Evolutionary conservation across 108 stramenopile genomes (phyloP).

Genomic region (Conticribra weissflogii): DNA sequence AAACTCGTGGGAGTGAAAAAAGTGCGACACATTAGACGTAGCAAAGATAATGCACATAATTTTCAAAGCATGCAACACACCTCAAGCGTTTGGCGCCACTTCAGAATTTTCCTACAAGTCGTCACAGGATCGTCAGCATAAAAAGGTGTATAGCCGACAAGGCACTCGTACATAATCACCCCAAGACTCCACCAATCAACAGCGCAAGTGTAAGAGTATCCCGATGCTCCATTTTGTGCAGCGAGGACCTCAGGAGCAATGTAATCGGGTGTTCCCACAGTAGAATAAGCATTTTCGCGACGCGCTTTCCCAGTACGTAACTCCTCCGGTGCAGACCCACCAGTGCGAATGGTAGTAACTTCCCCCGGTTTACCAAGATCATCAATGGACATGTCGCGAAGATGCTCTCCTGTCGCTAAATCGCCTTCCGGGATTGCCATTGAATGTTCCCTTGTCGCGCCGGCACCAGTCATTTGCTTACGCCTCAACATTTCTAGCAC

Average conservation of each 20-base stretch:
- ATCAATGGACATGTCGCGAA: conserved; percentile 87
- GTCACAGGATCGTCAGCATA: conserved; percentile 98
- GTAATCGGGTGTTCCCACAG: conserved; percentile 99
- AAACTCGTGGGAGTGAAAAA: too few species aligned
- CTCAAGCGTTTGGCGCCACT: conserved; percentile 89
- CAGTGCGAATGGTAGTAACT: conserved; percentile 26
- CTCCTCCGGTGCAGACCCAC: conserved; percentile 33
- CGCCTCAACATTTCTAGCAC: conserved; percentile 74
- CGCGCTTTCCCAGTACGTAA: conserved; percentile 74
- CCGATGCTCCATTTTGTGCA: conserved; percentile 90
- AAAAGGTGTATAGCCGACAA: conserved; percentile 99
- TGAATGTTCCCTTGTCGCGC: conserved; percentile 10
- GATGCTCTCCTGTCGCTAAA: conserved; percentile 45
- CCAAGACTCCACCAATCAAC: conserved; percentile 99
- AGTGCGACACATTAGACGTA: too few species aligned
- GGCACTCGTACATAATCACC: conserved; percentile 99
- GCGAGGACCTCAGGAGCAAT: conserved; percentile 99
- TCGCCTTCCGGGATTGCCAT: conserved; percentile 46
- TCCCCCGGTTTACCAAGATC: conserved; percentile 36
- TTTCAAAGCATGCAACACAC: conserved; percentile 27
- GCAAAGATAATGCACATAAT: too few species aligned
- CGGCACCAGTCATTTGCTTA: conserved; percentile 44
- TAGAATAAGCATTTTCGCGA: conserved; percentile 96
- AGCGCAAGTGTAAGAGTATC: conserved; percentile 95
- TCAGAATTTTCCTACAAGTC: conserved; percentile 96